Evolutionary conservation across 2,329 filamentous ascomycete genomes (phyloP), one percentile per base, ranked within the genome.

Genomic region (Aspergillus ochraceus): DNA sequence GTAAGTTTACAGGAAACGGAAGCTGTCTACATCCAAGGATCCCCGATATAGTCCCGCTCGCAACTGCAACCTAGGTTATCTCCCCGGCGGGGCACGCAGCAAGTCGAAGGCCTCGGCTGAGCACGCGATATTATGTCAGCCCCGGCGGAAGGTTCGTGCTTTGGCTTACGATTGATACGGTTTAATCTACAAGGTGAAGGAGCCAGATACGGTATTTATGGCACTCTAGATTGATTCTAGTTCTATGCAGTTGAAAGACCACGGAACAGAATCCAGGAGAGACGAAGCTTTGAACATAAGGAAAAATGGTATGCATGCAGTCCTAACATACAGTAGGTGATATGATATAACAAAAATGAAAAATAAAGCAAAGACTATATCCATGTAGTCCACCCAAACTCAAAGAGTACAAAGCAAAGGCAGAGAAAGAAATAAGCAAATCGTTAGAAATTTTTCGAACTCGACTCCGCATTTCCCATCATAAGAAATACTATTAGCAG

Each of bases 361-460:
- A 70, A 64, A 67, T 19, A 22, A 47, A 47, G 45, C 45, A 68
- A 71, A 67, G 68, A 68, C 69, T 75, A 76, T 76, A 75, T 76
- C 71, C 74, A 75, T 75, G 70, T 70, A 73, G 64, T 71, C 73
- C 67, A 73, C 69, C 72, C 68, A 70, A 70, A 68, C 57, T 63
- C 63, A 63, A 59, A 72, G 67, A 66, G 65, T 65, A 66, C 66
- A 60, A 59, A 62, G 60, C 54, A 64, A 57, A 62, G 61, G 60
- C 66, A 58, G 63, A 62, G 65, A 64, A 66, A 63, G 66, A 68
- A 65, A 70, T 66, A 70, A 70, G 69, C 68, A 70, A 69, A 66
- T 70, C 71, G 67, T 70, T 70, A 71, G 64, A 69, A 66, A 64
- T 68, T 67, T 74, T 72, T 69, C 68, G 62, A 72, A 71, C 65